phyloP scores from a whole-genome alignment of 2,329 filamentous ascomycete genomes.

The Sporothrix variecibatus region DNA sequence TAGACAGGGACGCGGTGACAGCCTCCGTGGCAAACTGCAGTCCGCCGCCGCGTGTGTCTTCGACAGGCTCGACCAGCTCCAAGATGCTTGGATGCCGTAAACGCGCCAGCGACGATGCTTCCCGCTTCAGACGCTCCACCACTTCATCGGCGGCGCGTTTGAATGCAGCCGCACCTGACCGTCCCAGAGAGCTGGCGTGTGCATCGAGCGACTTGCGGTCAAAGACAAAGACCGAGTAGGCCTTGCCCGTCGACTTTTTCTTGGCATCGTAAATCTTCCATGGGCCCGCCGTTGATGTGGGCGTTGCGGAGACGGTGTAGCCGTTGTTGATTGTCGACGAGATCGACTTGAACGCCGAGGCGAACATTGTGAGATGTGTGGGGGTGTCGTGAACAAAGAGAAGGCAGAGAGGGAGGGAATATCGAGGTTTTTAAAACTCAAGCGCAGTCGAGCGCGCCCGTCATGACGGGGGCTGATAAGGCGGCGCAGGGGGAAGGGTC shows the following conservation, averaged over 20 bases:
- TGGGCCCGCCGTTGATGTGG: constrained; percentile 79
- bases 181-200: constrained; percentile 60
- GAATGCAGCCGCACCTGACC: constrained; percentile 66
- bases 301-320: constrained; percentile 76
- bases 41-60: constrained; percentile 87
- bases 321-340: constrained; percentile 83
- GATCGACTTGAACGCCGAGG: constrained; percentile 90
- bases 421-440: background rate
- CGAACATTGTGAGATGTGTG: constrained; percentile 69
- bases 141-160: constrained; percentile 88
- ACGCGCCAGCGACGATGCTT: constrained; percentile 84
- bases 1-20: constrained; percentile 84
- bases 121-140: constrained; percentile 85
- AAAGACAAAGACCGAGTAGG: constrained; percentile 91
- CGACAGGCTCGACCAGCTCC: constrained; percentile 90
- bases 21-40: constrained; percentile 95
- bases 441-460: constrained; percentile 9
- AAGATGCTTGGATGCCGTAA: constrained; percentile 89
- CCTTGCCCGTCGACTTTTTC: constrained; percentile 89
- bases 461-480: constrained; percentile 14
- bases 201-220: constrained; percentile 83
- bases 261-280: constrained; percentile 99
- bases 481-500: background rate
- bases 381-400: background rate
- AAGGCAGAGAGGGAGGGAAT: background rate